Base-by-base conservation (phyloP, 768 basidiomycete genomes). In the Sistotremastrum niveocremeum region DNA sequence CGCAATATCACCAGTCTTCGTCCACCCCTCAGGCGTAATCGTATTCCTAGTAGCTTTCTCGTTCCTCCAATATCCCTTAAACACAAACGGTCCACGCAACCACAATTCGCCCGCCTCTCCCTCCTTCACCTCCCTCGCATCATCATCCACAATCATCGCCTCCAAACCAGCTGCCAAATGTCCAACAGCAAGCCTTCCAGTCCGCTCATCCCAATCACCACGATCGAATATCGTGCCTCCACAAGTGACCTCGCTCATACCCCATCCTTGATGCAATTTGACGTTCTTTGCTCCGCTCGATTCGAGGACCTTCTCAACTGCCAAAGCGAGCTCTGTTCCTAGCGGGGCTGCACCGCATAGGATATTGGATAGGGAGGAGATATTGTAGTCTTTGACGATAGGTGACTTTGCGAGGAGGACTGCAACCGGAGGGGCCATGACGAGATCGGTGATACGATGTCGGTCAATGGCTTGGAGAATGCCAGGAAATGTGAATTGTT, bases 1-100 rank as follows among this genome's bases (percentile, higher is more conserved):
- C 2, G 74, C 83, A 42, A 93, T 74, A 58, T 94, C 90, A 1
- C 90, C 88, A 0, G 89, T 91, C 69, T 83, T 87, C 66, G 89
- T 80, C 86, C 86, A 95, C 3, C 76, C 72, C 42, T 86, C 81
- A 0, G 61, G 60, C 0, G 81, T 84, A 52, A 93, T 80, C 5
- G 79, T 62, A 9, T 77, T 71, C 28, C 65, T 62, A 2, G 87
- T 93, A 3, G 88, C 86, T 32, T 65, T 63, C 3, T 67, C 63
- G 49, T 91, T 86, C 53, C 78, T 79, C 50, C 82, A 61, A 55
- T 91, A 91, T 7, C 88, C 85, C 78, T 80, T 46, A 38, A 35
- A 31, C 34, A 33, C 66, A 1, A 67, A 74, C 4, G 82, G 79
- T 0, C 88, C 87, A 41, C 77, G 71, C 3, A 91, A 46, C 85